Conservation (phyloP, 257 asterid genomes). For the Plantago major region DNA sequence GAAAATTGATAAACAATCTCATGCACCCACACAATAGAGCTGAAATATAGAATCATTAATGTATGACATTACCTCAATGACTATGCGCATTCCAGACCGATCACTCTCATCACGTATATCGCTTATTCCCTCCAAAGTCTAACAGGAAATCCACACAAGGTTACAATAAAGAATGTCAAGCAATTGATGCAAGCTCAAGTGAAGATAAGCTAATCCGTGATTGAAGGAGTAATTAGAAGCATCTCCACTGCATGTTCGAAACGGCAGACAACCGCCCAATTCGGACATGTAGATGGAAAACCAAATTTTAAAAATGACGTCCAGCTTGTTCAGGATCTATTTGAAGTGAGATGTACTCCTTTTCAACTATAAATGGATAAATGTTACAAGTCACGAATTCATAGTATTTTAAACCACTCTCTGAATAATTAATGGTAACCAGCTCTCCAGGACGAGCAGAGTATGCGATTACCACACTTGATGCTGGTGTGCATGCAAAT, state of each 20-base stretch:
- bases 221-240: constrained; percentile 8
- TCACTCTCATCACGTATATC: constrained; percentile 99
- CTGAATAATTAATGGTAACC: too few relatives aligned
- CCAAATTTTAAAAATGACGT: not conserved
- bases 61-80: constrained; percentile 70
- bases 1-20: constrained; percentile 3
- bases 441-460: too few relatives aligned
- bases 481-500: too few relatives aligned
- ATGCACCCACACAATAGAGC: not conserved
- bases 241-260: constrained; percentile 6
- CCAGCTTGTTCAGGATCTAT: not conserved
- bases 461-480: too few relatives aligned
- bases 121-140: constrained; percentile 93
- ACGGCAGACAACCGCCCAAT: constrained; percentile 24
- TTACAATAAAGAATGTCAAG: constrained; percentile 10
- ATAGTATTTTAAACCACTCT: too few relatives aligned
- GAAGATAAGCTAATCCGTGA: constrained; percentile 16
- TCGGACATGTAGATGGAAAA: not conserved
- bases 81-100: constrained; percentile 94
- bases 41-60: constrained; percentile 7
- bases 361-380: too few relatives aligned
- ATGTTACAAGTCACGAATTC: too few relatives aligned
- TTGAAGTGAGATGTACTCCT: not conserved
- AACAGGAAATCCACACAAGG: constrained; percentile 20
- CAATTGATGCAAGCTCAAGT: constrained; percentile 3